Conservation (phyloP, 2,329 filamentous ascomycete species). For the Exophiala oligosperma region DNA sequence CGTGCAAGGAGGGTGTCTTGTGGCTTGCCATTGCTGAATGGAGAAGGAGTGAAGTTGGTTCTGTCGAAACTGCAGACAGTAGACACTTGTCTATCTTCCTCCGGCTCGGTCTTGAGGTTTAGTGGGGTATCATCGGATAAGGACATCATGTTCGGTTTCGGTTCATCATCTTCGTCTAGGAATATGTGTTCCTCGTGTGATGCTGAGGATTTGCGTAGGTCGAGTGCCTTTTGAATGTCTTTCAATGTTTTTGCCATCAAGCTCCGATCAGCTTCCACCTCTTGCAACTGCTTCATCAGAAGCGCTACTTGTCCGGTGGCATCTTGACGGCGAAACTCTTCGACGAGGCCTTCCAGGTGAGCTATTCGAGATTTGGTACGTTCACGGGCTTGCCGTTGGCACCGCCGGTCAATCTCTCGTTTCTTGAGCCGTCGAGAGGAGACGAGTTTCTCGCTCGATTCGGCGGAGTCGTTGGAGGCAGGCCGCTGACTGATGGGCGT, state of each 20-base stretch:
- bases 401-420: conserved; percentile 29
- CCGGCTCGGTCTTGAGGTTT: neutral
- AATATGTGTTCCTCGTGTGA: conserved; percentile 5
- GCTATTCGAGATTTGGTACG: conserved; percentile 30
- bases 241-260: conserved; percentile 26
- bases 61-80: conserved; percentile 14
- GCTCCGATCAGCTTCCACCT: conserved; percentile 27
- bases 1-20: conserved; percentile 16
- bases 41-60: conserved; percentile 16
- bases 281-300: conserved; percentile 26
- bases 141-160: conserved; percentile 11
- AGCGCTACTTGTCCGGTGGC: conserved; percentile 24
- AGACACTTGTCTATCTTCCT: neutral
- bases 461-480: conserved; percentile 3
- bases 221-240: conserved; percentile 28
- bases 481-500: neutral
- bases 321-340: conserved; percentile 27
- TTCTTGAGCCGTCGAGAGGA: conserved; percentile 29
- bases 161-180: conserved; percentile 1
- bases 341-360: conserved; percentile 29
- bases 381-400: conserved; percentile 30
- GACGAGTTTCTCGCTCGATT: conserved; percentile 14
- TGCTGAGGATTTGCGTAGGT: conserved; percentile 10
- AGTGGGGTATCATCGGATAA: conserved; percentile 5
- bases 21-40: conserved; percentile 2